Conservation (phyloP, 176 grass and related monocot species). For the Avena sativa region DNA sequence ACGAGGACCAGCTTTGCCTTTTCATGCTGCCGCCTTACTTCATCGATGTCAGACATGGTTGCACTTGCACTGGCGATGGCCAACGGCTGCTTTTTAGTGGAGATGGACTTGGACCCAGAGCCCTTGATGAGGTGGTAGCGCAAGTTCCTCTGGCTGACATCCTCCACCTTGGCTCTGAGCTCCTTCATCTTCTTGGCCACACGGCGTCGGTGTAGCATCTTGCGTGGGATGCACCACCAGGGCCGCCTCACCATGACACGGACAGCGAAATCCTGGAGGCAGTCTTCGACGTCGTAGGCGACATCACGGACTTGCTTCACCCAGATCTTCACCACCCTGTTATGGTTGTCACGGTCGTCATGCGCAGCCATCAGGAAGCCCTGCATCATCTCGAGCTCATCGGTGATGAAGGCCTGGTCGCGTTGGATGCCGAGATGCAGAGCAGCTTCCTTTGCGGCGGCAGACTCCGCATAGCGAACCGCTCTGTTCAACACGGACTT, state of each 20-base stretch:
- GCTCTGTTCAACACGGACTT: conserved; percentile 23
- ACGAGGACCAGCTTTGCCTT: neutral
- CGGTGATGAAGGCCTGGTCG: conserved; percentile 32
- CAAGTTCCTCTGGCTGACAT: conserved; percentile 40
- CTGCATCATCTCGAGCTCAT: conserved; percentile 57
- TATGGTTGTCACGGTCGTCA: neutral
- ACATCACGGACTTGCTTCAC: conserved; percentile 56
- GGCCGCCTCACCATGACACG: neutral
- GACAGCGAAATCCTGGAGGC: conserved; percentile 7
- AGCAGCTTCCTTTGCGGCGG: conserved; percentile 8
- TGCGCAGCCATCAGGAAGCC: conserved; percentile 23
- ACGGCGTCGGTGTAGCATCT: fast-evolving
- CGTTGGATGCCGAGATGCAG: conserved; percentile 38
- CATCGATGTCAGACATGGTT: neutral
- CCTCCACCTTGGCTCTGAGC: conserved; percentile 27
- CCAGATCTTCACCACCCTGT: conserved; percentile 29
- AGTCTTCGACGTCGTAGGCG: conserved; percentile 50
- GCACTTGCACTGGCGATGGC: neutral
- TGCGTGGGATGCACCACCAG: neutral
- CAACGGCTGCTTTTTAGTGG: fast-evolving
- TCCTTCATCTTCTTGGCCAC: conserved; percentile 38
- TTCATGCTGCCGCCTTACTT: conserved; percentile 8
- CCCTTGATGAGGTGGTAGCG: conserved; percentile 31
- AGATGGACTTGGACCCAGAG: neutral
- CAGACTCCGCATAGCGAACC: neutral